These are phyloP conservation scores for Rhipidocladum racemiflorum DNA, from an alignment of 176 grass and related monocot genomes.

Conservation along the genomic window DNA sequence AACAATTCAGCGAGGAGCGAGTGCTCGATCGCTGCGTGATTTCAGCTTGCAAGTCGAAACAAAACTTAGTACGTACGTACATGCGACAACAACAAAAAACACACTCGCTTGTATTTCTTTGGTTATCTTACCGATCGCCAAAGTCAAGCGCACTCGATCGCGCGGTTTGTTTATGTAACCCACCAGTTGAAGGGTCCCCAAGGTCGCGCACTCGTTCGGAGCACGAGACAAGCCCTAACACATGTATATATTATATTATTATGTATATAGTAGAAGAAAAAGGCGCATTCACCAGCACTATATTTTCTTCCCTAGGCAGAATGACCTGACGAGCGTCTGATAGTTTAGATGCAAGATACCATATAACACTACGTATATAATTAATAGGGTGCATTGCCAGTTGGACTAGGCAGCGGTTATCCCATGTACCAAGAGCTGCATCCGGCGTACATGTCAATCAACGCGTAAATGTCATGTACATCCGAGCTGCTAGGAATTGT, in stretches of 20 bases:
- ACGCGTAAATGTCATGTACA: too few species aligned
- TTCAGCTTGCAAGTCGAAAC: not conserved
- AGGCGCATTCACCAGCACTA: not conserved
- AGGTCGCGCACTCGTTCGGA: not conserved
- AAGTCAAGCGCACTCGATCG: constrained; percentile 12
- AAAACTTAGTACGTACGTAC: not conserved
- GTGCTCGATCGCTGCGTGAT: not conserved
- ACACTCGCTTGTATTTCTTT: not conserved
- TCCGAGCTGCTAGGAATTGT: too few species aligned
- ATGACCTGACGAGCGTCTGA: not conserved
- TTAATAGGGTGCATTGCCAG: too few species aligned
- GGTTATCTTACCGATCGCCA: not conserved
- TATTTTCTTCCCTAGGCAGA: not conserved
- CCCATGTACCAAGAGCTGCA: too few species aligned
- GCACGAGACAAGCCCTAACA: not conserved
- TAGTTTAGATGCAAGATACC: not conserved
- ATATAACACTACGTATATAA: not conserved
- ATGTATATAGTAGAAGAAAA: not conserved
- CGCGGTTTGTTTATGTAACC: not conserved
- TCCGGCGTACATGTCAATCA: too few species aligned
- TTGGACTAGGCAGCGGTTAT: too few species aligned
- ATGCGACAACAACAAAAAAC: not conserved
- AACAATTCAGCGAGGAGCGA: not conserved
- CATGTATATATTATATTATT: not conserved
- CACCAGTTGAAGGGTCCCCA: not conserved